phyloP scores from a whole-genome alignment of 2,329 filamentous ascomycete genomes.

The Penicillium nordicum region DNA sequence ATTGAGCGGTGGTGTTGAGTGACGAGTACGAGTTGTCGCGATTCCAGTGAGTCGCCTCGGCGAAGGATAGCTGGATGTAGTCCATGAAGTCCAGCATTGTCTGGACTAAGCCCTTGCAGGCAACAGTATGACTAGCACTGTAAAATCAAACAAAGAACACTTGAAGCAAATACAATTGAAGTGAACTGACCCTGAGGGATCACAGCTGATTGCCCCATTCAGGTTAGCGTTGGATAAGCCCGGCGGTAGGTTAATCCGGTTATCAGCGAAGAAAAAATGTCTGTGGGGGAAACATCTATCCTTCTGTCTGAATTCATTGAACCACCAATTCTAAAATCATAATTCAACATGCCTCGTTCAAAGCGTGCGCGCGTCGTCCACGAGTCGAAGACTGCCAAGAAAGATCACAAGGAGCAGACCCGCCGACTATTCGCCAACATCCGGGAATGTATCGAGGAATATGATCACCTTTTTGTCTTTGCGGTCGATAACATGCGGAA shows the following conservation, averaged over 20 bases:
- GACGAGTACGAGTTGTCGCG: constrained; percentile 87
- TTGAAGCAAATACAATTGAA: background rate
- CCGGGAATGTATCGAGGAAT: constrained; percentile 77
- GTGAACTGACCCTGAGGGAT: background rate
- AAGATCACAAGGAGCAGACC: constrained; percentile 83
- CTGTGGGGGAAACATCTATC: constrained; percentile 23
- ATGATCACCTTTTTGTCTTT: constrained; percentile 91
- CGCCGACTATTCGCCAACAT: constrained; percentile 84
- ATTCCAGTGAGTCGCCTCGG: constrained; percentile 82
- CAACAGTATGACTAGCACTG: background rate
- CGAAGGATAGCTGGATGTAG: constrained; percentile 89
- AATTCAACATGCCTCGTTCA: constrained; percentile 79
- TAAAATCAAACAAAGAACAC: background rate
- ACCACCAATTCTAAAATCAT: constrained; percentile 5
- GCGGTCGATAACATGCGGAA: constrained; percentile 97
- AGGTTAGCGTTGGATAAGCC: constrained; percentile 38
- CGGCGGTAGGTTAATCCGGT: constrained; percentile 37
- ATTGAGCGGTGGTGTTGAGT: constrained; percentile 78
- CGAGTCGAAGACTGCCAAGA: constrained; percentile 88
- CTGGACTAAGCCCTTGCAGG: constrained; percentile 4
- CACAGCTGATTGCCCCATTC: constrained; percentile 33
- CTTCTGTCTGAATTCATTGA: constrained; percentile 12
- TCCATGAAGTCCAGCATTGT: constrained; percentile 96
- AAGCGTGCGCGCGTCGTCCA: constrained; percentile 88
- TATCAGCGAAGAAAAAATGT: constrained; percentile 40